A percentile compares a stretch with the other conserved stretches of the same genome.
These are phyloP conservation scores for Leavenworthia alabamica DNA, from an alignment of 345 rosid genomes.

Conservation along the genomic window DNA sequence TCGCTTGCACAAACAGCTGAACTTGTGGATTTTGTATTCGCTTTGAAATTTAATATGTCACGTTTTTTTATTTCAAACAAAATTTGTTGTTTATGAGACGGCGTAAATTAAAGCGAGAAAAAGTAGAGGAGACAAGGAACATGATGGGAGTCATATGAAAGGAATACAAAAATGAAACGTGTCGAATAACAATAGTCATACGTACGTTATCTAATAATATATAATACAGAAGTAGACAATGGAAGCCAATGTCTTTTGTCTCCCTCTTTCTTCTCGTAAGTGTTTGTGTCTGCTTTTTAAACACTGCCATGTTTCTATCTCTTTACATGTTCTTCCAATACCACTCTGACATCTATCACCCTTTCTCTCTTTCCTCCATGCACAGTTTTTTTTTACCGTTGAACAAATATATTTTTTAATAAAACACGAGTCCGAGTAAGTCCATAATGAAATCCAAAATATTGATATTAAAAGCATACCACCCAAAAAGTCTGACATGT, in stretches of 20 bases:
- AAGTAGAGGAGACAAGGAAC: slow-evolving; percentile 23
- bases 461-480: neutral
- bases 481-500: slow-evolving; percentile 15
- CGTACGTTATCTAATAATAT: too few relatives aligned
- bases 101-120: neutral
- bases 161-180: slow-evolving; percentile 25
- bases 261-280: slow-evolving; percentile 26
- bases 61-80: neutral
- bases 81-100: neutral
- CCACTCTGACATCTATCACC: neutral
- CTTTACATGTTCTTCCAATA: slow-evolving; percentile 29
- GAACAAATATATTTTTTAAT: neutral
- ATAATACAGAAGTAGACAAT: slow-evolving; percentile 4
- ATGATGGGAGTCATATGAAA: slow-evolving; percentile 27
- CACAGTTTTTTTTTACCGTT: neutral
- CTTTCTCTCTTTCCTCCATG: neutral
- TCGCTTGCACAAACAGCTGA: neutral
- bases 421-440: neutral
- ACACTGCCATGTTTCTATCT: slow-evolving; percentile 28
- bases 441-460: neutral
- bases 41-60: neutral
- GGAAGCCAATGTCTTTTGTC: slow-evolving; percentile 18
- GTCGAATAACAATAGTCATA: slow-evolving; percentile 17
- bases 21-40: neutral
- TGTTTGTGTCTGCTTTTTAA: slow-evolving; percentile 28